Percentiles rank a stretch among this genome's conserved stretches.
phyloP scores from a whole-genome alignment of 441 rosid genomes.

The Dalechampia spathulata region DNA sequence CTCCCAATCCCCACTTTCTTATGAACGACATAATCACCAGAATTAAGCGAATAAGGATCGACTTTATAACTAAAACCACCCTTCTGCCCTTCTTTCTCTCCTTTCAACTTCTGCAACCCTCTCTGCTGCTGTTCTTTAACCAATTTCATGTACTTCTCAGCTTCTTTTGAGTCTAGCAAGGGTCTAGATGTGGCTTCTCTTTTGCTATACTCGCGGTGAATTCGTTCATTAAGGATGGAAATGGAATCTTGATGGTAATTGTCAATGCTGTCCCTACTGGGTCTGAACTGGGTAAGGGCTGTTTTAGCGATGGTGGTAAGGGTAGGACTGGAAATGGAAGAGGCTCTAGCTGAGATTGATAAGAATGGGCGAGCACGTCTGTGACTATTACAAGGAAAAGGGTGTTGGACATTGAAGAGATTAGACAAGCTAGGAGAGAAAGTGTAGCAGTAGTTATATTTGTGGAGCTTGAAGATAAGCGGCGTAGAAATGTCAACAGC shows the following conservation, averaged over 20 bases:
- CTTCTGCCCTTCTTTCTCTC: constrained; percentile 31
- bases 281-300: constrained; percentile 18
- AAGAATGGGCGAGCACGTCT: neutral
- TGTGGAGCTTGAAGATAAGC: constrained; percentile 35
- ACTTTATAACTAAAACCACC: constrained; percentile 66
- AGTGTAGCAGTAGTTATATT: constrained; percentile 18
- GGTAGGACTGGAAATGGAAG: constrained; percentile 25
- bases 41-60: constrained; percentile 63
- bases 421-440: constrained; percentile 27
- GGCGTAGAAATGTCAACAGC: constrained; percentile 37
- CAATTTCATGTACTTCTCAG: constrained; percentile 68
- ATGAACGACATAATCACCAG: constrained; percentile 94
- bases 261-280: constrained; percentile 34
- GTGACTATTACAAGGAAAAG: constrained; percentile 7
- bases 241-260: constrained; percentile 44
- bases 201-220: constrained; percentile 60
- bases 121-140: constrained; percentile 88
- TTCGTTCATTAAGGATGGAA: constrained; percentile 66
- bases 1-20: constrained; percentile 93
- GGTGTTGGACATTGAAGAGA: constrained; percentile 26
- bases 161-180: constrained; percentile 71
- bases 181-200: constrained; percentile 46
- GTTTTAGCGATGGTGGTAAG: constrained; percentile 10
- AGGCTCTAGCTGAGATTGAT: constrained; percentile 30
- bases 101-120: constrained; percentile 88